phyloP scores from a whole-genome alignment of 2,329 filamentous ascomycete genomes.

The Sporothrix pseudoabietina region DNA sequence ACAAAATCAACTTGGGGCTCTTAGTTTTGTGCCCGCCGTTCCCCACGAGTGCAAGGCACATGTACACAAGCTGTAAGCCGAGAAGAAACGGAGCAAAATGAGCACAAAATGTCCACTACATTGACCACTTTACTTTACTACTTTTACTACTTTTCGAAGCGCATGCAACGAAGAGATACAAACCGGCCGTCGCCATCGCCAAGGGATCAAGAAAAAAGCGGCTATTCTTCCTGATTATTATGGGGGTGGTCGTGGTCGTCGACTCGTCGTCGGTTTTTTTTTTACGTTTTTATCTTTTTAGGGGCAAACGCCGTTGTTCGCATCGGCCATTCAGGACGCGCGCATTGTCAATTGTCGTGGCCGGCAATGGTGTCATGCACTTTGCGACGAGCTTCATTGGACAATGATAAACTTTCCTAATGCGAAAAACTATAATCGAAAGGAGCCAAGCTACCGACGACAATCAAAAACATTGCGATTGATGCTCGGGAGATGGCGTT shows the following conservation, averaged over 20 bases:
- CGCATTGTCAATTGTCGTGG: conserved; percentile 26
- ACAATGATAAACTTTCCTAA: neutral
- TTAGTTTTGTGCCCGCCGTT: neutral
- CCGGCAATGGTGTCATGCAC: conserved; percentile 25
- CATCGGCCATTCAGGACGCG: conserved; percentile 27
- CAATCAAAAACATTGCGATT: neutral
- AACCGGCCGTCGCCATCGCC: neutral
- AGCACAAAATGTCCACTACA: neutral
- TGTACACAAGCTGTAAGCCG: neutral
- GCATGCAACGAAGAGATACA: neutral
- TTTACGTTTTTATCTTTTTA: conserved; percentile 3
- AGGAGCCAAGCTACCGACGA: neutral
- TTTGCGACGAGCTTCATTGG: conserved; percentile 26
- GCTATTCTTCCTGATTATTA: neutral
- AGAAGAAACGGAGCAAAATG: neutral
- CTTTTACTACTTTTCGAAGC: neutral
- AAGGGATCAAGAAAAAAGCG: neutral
- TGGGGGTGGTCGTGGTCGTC: neutral
- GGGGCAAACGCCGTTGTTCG: neutral
- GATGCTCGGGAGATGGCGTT: conserved; percentile 14
- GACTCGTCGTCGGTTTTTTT: neutral
- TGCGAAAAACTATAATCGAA: conserved; percentile 27
- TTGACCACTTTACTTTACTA: no score
- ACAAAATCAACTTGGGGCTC: neutral
- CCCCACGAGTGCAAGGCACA: neutral